These are phyloP conservation scores for Modicella reniformis DNA, from an alignment of 371 early-diverging fungal genomes.

Conservation along the genomic window DNA sequence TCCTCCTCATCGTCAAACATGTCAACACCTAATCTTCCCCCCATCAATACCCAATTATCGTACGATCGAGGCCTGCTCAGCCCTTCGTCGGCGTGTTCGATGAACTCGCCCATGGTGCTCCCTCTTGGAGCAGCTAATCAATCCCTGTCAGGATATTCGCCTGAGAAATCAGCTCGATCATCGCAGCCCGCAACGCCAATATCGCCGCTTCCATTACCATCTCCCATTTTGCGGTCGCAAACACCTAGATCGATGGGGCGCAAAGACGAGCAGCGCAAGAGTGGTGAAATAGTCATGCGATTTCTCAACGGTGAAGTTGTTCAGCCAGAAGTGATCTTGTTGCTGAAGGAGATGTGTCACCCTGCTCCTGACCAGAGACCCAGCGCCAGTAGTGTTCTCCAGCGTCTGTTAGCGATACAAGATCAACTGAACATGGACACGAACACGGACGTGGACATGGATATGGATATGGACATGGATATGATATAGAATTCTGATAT, in stretches of 20 bases:
- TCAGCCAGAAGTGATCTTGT: conserved; percentile 26
- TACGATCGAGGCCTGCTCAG: conserved; percentile 5
- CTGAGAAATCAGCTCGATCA: conserved; percentile 14
- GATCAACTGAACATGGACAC: conserved; percentile 4
- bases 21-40: conserved; percentile 16
- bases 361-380: conserved; percentile 50
- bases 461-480: background rate
- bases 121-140: background rate
- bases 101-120: conserved; percentile 12
- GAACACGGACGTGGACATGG: conserved; percentile 9
- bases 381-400: conserved; percentile 36
- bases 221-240: conserved; percentile 28
- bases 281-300: conserved; percentile 50
- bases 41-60: conserved; percentile 40
- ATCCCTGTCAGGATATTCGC: conserved; percentile 19
- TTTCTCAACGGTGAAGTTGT: conserved; percentile 59
- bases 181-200: conserved; percentile 42
- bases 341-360: conserved; percentile 54
- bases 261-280: conserved; percentile 34
- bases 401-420: conserved; percentile 31
- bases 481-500: background rate
- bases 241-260: conserved; percentile 22
- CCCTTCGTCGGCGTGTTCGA: conserved; percentile 16
- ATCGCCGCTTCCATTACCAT: conserved; percentile 39
- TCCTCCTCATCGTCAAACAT: conserved; percentile 5